Conservation (phyloP, 768 basidiomycete species). For the Strobilomyces dryophilus region DNA sequence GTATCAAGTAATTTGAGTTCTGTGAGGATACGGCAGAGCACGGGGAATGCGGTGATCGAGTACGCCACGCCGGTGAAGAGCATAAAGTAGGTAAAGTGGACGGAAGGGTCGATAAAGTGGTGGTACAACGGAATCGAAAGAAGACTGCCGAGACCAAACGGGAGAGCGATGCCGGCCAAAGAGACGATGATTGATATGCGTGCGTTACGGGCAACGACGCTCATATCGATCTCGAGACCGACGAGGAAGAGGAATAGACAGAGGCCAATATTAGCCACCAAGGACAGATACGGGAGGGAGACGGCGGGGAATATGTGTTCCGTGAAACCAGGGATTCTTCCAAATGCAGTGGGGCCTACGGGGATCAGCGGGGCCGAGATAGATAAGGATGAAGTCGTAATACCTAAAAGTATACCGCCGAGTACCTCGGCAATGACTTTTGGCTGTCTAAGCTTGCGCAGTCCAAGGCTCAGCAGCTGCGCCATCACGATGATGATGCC, state of each 20-base stretch:
- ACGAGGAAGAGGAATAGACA: constrained; percentile 90
- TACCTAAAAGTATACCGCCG: constrained; percentile 85
- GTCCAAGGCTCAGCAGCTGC: constrained; percentile 62
- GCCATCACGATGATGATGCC: constrained; percentile 82
- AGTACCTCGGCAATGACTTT: constrained; percentile 82
- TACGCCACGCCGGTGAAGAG: constrained; percentile 92
- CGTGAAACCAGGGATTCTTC: constrained; percentile 87
- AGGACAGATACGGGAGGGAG: constrained; percentile 73
- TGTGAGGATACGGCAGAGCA: constrained; percentile 81
- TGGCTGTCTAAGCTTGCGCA: constrained; percentile 78
- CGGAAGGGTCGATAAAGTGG: constrained; percentile 58
- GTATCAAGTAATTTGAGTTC: constrained; percentile 91
- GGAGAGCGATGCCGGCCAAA: constrained; percentile 78
- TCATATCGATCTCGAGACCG: constrained; percentile 84
- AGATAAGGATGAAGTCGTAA: constrained; percentile 32
- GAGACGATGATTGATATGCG: constrained; percentile 67
- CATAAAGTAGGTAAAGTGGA: constrained; percentile 86
- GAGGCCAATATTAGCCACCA: constrained; percentile 86
- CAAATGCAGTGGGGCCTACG: constrained; percentile 52
- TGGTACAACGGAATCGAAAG: constrained; percentile 52
- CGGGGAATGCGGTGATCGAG: constrained; percentile 84
- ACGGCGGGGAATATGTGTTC: constrained; percentile 73
- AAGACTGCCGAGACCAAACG: constrained; percentile 81
- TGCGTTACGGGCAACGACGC: constrained; percentile 74
- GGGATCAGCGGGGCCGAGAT: not conserved